A percentile compares a stretch with the other conserved stretches of the same genome.
These are phyloP conservation scores for Colletotrichum liaoningense DNA, from an alignment of 2,329 filamentous ascomycete genomes.

Conservation along the genomic window DNA sequence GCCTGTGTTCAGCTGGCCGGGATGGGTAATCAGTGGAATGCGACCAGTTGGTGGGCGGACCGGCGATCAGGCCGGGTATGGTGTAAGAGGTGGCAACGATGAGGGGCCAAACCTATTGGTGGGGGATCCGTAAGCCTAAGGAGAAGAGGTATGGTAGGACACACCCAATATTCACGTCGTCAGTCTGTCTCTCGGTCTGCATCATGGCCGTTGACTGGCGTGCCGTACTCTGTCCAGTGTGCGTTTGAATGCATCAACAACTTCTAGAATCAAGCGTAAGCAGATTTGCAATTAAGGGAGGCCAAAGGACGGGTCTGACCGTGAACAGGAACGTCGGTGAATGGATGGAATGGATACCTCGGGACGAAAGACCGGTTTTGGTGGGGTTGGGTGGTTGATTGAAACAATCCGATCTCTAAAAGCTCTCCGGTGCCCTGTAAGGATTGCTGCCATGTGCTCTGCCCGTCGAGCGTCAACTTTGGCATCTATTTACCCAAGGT, in stretches of 20 bases:
- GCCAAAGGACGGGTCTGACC: not conserved
- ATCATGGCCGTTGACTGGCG: not conserved
- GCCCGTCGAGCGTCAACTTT: not conserved
- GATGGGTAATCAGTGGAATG: conserved; percentile 12
- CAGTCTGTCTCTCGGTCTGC: not conserved
- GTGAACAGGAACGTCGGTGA: not conserved
- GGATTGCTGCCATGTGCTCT: not conserved
- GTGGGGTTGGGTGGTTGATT: not conserved
- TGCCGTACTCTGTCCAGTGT: not conserved
- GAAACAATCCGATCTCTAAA: not conserved
- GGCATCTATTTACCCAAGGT: not conserved
- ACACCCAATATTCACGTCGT: too few relatives aligned
- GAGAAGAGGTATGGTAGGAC: not conserved
- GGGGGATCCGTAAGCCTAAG: not conserved
- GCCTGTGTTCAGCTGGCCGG: conserved; percentile 25
- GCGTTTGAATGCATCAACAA: not conserved
- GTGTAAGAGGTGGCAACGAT: not conserved
- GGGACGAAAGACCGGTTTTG: not conserved
- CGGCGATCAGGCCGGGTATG: conserved; percentile 16
- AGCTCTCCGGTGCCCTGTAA: not conserved
- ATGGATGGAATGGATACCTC: too few relatives aligned
- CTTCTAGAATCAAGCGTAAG: not conserved
- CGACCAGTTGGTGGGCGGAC: conserved; percentile 9
- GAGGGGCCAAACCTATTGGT: too few relatives aligned
- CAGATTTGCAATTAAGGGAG: not conserved